A percentile compares a stretch with the other conserved stretches of the same genome.
phyloP scores from a whole-genome alignment of 768 basidiomycete genomes.

The Calvatia gigantea region DNA sequence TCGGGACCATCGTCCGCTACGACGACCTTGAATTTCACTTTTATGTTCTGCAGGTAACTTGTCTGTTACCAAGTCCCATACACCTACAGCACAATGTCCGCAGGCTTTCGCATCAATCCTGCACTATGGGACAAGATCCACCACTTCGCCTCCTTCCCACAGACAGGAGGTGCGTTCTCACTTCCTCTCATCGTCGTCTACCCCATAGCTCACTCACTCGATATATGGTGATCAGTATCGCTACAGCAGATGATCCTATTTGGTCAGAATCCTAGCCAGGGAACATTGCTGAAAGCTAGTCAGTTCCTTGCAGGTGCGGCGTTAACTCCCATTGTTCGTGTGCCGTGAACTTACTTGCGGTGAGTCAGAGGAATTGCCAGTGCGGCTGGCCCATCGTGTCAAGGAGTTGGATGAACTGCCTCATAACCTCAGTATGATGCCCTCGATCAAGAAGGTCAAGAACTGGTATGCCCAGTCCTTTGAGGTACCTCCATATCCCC shows the following conservation, averaged over 20 bases:
- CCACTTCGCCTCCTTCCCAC: slow-evolving; percentile 89
- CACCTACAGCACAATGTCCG: slow-evolving; percentile 36
- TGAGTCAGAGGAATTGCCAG: slow-evolving; percentile 81
- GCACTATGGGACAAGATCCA: slow-evolving; percentile 88
- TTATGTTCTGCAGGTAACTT: background rate
- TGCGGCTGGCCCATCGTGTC: slow-evolving; percentile 92
- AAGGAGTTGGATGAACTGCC: slow-evolving; percentile 95
- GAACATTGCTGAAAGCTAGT: slow-evolving; percentile 88
- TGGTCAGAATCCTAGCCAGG: slow-evolving; percentile 93
- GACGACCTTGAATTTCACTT: background rate
- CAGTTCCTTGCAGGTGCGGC: slow-evolving; percentile 76
- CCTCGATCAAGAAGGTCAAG: slow-evolving; percentile 90
- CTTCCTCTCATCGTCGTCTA: slow-evolving; percentile 34
- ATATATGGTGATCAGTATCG: slow-evolving; percentile 59
- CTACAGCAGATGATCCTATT: slow-evolving; percentile 98
- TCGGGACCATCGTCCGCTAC: background rate
- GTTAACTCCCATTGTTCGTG: background rate
- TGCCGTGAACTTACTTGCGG: background rate
- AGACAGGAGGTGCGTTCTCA: slow-evolving; percentile 72
- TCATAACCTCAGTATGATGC: slow-evolving; percentile 87
- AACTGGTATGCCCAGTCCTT: slow-evolving; percentile 99
- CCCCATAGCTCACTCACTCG: slow-evolving; percentile 28
- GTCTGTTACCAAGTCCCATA: background rate
- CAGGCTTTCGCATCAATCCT: slow-evolving; percentile 70
- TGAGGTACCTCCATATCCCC: slow-evolving; percentile 56